Evolutionary conservation across 495 filamentous ascomycete genomes (phyloP), one percentile per base, ranked within the genome.

Genomic region (Antarctomyces pellizariae): DNA sequence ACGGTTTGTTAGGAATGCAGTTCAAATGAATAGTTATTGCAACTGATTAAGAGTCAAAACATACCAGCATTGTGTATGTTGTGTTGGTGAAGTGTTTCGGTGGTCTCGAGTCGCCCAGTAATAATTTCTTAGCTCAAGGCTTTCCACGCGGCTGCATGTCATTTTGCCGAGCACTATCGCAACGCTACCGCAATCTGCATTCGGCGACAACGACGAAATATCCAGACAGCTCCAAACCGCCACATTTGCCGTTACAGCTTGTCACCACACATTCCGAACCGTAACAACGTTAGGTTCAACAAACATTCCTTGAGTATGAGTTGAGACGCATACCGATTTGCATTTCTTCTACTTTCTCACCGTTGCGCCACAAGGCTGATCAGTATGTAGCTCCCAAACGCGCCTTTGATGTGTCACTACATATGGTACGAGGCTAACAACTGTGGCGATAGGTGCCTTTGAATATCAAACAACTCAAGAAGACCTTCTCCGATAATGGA

Each of bases 41-140:
- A 23, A 10, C 3, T 5, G 22, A 24, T 7, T 29, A 25, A 28
- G 25, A n/a, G 18, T 16, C 10, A 19, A 12, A 18, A 44, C 46
- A 22, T 37, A 48, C 46, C 37, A 51, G 44, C 49, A 49, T 52
- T 4, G 18, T 44, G 33, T 28, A 20, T 15, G 14, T 22, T 16
- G 3, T 5, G 18, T 32, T 13, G 7, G 11, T 20, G 24, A 8
- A 21, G 10, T 6, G 10, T 21, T 21, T 21, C 19, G 6, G 19
- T 21, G 10, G 10, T 21, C 19, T 6, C 6, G 19, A 10, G 6
- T 21, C 10, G 19, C 10, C 7, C 6, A 21, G 19, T 21, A 21
- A 21, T 6, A 21, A 21, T 21, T 21, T 21, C 19, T 6, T 6
- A 21, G 6, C 10, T 21, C 19, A 21, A 21, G 10, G 10, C 10